These are phyloP conservation scores for Verticillium klebahnii DNA, from an alignment of 2,329 filamentous ascomycete species.

Conservation along the genomic window DNA sequence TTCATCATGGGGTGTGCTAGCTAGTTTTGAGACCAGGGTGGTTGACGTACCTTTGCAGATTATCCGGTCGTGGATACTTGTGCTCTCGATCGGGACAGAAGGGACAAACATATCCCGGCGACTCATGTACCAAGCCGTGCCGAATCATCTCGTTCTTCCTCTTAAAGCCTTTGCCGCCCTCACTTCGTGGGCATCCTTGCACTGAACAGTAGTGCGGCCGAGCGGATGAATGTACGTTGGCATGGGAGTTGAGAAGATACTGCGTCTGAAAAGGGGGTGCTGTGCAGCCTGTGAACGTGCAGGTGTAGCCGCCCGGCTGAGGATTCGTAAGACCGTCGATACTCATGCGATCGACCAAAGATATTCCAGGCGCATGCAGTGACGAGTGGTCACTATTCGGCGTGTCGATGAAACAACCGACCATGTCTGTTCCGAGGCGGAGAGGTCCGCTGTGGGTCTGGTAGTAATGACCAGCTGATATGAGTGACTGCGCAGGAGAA, in stretches of 20 bases:
- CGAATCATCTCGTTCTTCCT: slow-evolving; percentile 71
- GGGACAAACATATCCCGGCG: slow-evolving; percentile 91
- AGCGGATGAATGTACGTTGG: slow-evolving; percentile 63
- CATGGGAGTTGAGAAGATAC: slow-evolving; percentile 74
- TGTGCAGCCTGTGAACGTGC: slow-evolving; percentile 58
- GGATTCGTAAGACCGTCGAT: slow-evolving; percentile 54
- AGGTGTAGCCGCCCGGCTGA: slow-evolving; percentile 50
- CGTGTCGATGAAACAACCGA: slow-evolving; percentile 39
- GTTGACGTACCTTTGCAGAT: slow-evolving; percentile 76
- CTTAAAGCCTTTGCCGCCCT: slow-evolving; percentile 65
- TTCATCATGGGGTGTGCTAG: background rate
- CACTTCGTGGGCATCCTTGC: slow-evolving; percentile 55
- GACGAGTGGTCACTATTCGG: slow-evolving; percentile 41
- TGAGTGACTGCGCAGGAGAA: slow-evolving; percentile 37
- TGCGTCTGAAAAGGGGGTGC: slow-evolving; percentile 73
- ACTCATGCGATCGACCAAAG: slow-evolving; percentile 50
- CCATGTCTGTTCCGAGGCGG: slow-evolving; percentile 36
- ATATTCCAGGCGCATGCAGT: slow-evolving; percentile 31
- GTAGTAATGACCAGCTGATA: slow-evolving; percentile 20
- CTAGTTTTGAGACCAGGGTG: background rate
- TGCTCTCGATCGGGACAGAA: slow-evolving; percentile 94
- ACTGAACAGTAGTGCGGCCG: slow-evolving; percentile 64
- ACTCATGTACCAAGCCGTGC: slow-evolving; percentile 85
- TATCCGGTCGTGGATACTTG: slow-evolving; percentile 91
- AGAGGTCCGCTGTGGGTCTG: slow-evolving; percentile 23